Conservation (phyloP, 208 protist genomes). For the Acanthamoeba quina region DNA sequence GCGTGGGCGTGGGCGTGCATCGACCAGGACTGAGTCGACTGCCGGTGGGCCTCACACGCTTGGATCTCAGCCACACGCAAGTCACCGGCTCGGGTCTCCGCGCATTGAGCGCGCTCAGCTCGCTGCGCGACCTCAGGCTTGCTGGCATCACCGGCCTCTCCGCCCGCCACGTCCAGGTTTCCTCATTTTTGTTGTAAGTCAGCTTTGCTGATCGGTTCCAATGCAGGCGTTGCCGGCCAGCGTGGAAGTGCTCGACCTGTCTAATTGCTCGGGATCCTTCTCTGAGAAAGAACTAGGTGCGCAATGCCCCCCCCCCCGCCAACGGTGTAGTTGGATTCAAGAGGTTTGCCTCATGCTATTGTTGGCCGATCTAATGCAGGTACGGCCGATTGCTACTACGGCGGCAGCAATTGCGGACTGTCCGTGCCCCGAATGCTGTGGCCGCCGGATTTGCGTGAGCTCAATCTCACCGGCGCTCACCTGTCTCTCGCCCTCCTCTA, state of each 20-base stretch:
- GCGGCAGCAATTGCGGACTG: no score
- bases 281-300: not conserved
- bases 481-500: not conserved
- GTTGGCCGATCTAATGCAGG: no score
- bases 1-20: no score
- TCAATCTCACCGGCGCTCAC: not conserved
- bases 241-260: not conserved
- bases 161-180: not conserved
- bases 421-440: not conserved
- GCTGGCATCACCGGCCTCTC: not conserved
- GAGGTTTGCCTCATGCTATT: no score
- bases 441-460: not conserved
- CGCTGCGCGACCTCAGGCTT: not conserved
- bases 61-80: not conserved
- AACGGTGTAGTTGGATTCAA: no score
- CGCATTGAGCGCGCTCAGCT: not conserved
- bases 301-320: no score
- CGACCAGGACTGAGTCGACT: not conserved
- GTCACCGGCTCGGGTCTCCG: not conserved
- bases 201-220: not conserved
- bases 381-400: no score
- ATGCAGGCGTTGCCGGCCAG: not conserved
- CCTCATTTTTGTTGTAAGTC: not conserved
- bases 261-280: not conserved
- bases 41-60: not conserved